Evolutionary conservation across 495 filamentous ascomycete genomes (phyloP), one percentile per base, ranked within the genome.

Genomic region (Venustampulla echinocandica): DNA sequence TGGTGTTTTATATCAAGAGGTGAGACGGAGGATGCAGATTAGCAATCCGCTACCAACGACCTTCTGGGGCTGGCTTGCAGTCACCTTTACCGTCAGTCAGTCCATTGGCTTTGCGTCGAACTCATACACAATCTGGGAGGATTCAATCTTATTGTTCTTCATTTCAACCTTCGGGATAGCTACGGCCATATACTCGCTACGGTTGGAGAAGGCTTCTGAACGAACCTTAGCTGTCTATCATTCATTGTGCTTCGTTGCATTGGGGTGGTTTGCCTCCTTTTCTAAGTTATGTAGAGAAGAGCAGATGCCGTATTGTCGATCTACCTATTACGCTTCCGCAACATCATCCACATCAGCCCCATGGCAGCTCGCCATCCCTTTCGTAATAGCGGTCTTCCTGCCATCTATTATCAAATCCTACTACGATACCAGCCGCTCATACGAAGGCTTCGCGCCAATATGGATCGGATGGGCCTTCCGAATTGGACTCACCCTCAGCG

Each of bases 101-200:
- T 92, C 86, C 13, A 65, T 86, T 52, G 90, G 90, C 28, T 97
- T 96, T 64, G 92, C 88, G 0, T 90, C 92, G 3, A 99, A 97
- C 60, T 97, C 92, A 1, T 99, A 88, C 64, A 97, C 90, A 4
- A 95, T 99, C 51, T 97, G 93, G 93, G 92, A 99, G 67, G 93
- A 97, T 55, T 84, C 88, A 14, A 95, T 94, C 36, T 71, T 94
- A n/a, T 67, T 90, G 1, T 93, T 90, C 68, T 89, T 96, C 69
- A 76, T 96, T 44, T 75, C 77, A 2, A 93, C 90, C 0, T 96
- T 96, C 63, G 90, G 87, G 21, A 64, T 87, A 17, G 68, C 79
- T 28, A 74, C 78, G 24, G 72, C 85, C n/a, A 59, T 85, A 3
- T 78, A 82, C 4, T 88, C 90, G 7, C 74, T 90, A 54, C 77